Evolutionary conservation across 2,329 filamentous ascomycete species (phyloP), one percentile per base, ranked within the genome.

Genomic region (Colletotrichum sp.): DNA sequence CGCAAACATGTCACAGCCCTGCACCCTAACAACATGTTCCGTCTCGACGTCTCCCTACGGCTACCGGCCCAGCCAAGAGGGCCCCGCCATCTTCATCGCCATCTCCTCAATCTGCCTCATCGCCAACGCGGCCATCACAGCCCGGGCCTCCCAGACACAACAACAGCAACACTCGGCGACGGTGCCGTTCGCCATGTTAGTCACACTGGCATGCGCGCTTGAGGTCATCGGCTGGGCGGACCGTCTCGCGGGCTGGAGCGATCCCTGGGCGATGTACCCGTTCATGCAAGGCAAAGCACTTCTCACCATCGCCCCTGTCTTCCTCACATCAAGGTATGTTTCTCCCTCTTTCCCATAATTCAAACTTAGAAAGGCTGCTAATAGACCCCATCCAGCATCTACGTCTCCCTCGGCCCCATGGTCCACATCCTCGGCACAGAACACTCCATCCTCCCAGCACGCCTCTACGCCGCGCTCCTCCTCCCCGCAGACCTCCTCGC

Each of bases 251-350:
- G 81, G 78, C 64, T 79, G 69, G 67, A 36, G 71, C 8, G 72
- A 81, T 28, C 79, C 80, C 3, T 82, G 80, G 81, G 78, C 78
- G 36, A 76, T 79, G 18, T 76, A 73, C 32, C 72, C 80, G 16
- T 81, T 80, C 39, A 78, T 80, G 12, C 76, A 78, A 24, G 78
- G 79, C 49, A 81, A 76, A 34, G 59, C 78, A 3, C 79, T 80
- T 15, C 74, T 82, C 30, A 80, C 80, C 13, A 71, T 83, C 13
- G 81, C 82, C 2, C 81, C 83, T 3, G 78, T 80, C 0, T 81
- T 82, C 30, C 57, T 84, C 34, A 81, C 82, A 5, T 76, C 75
- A 57, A 80, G 77, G 82, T 83, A 67, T 59, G 74, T 77, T 64
- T 39, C 18, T 49, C 44, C n/a, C n/a, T 21, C 36, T 10, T 10